These are phyloP conservation scores for Pezicula rhizophila DNA, from an alignment of 2,329 filamentous ascomycete genomes.

Conservation along the genomic window DNA sequence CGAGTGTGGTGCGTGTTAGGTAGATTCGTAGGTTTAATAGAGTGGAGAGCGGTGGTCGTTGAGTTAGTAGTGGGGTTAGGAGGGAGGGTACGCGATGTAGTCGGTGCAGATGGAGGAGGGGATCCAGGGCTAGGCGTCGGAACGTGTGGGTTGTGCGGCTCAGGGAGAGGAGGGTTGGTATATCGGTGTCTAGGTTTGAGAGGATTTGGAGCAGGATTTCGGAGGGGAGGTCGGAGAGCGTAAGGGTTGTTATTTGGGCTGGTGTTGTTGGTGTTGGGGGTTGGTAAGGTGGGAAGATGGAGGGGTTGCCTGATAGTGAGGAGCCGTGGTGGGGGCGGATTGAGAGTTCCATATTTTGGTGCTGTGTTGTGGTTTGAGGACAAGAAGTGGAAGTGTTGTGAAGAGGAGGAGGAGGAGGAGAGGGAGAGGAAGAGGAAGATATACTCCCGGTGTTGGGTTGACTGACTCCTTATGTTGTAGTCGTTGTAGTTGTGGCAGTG, in stretches of 20 bases:
- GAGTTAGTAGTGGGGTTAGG: slow-evolving; percentile 52
- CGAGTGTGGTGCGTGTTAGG: slow-evolving; percentile 57
- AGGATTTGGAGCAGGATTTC: slow-evolving; percentile 40
- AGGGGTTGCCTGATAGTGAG: slow-evolving; percentile 3
- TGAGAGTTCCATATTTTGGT: background rate
- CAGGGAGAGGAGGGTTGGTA: slow-evolving; percentile 37
- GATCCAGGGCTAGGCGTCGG: slow-evolving; percentile 54
- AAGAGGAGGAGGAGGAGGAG: background rate
- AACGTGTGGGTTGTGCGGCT: slow-evolving; percentile 45
- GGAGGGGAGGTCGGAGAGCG: slow-evolving; percentile 11
- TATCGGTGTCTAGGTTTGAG: slow-evolving; percentile 33
- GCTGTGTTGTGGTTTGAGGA: background rate
- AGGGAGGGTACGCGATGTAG: slow-evolving; percentile 49
- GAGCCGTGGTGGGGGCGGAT: background rate
- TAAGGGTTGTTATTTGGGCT: background rate
- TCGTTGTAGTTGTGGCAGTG: no score
- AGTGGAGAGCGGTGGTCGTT: slow-evolving; percentile 53
- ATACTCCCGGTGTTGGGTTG: no score
- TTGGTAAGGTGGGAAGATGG: background rate
- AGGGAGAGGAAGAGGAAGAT: background rate
- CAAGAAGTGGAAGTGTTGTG: background rate
- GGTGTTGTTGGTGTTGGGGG: background rate
- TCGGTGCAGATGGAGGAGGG: slow-evolving; percentile 58
- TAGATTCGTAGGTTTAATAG: slow-evolving; percentile 62
- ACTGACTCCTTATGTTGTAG: no score